phyloP scores from a whole-genome alignment of 257 asterid species.

The Scutellaria galericulata region DNA sequence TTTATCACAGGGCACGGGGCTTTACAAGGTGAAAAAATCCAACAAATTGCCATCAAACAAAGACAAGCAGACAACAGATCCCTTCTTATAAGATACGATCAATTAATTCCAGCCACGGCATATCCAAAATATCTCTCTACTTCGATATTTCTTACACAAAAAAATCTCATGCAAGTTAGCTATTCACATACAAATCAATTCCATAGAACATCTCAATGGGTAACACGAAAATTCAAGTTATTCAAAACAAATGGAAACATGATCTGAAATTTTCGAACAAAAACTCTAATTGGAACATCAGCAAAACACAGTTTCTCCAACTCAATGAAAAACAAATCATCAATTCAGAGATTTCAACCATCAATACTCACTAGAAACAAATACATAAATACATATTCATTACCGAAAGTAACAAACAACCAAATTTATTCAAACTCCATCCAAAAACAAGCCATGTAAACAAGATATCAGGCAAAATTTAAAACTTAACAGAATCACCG shows the following conservation, averaged over 20 bases:
- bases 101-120: slow-evolving; percentile 13
- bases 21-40: background rate
- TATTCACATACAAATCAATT: background rate
- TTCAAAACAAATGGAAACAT: slow-evolving; percentile 1
- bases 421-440: background rate
- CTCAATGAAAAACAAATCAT: background rate
- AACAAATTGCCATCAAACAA: slow-evolving; percentile 21
- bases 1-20: background rate
- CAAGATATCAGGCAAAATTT: background rate
- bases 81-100: slow-evolving; percentile 8
- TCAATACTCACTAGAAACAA: background rate
- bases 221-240: background rate
- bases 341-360: background rate
- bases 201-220: background rate
- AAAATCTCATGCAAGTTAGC: slow-evolving; percentile 24
- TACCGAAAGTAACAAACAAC: background rate
- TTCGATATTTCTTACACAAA: slow-evolving; percentile 2
- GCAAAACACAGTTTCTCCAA: slow-evolving; percentile 9
- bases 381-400: background rate
- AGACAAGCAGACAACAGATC: background rate
- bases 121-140: background rate
- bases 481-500: background rate
- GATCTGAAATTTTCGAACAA: slow-evolving; percentile 12
- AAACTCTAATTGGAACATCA: slow-evolving; percentile 12
- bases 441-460: background rate